Evolutionary conservation across 1,284 basidiomycete species (phyloP).

Genomic region (Ganoderma leucocontextum): DNA sequence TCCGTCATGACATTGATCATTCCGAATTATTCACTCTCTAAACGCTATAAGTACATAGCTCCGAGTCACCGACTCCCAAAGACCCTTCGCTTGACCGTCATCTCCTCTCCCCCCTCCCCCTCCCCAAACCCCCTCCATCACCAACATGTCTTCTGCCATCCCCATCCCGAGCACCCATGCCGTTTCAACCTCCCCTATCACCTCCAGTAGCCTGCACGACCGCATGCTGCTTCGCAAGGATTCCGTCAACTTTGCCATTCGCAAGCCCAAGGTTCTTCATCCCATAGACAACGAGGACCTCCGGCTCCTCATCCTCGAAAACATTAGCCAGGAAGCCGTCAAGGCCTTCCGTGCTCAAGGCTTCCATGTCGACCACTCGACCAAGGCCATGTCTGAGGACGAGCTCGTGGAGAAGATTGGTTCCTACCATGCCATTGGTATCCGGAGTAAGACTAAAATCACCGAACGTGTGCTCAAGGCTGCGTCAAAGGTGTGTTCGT

Average conservation of each 20-base stretch:
- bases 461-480: constrained; percentile 90
- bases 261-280: constrained; percentile 74
- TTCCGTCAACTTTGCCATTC: constrained; percentile 43
- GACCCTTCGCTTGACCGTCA: not conserved
- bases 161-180: constrained; percentile 49
- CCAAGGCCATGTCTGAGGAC: constrained; percentile 89
- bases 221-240: constrained; percentile 48
- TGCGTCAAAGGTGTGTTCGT: constrained; percentile 72
- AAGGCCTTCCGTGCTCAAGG: constrained; percentile 84
- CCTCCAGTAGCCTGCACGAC: constrained; percentile 54
- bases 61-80: constrained; percentile 12
- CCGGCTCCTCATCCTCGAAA: constrained; percentile 89
- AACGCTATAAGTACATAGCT: too few species aligned
- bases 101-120: not conserved
- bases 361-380: constrained; percentile 92
- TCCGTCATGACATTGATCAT: constrained; percentile 9
- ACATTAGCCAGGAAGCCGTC: constrained; percentile 94
- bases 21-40: too few species aligned
- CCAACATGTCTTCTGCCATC: constrained; percentile 46
- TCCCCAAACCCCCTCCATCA: constrained; percentile 7
- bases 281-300: constrained; percentile 82
- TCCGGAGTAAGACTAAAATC: constrained; percentile 97
- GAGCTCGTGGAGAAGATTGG: constrained; percentile 91
- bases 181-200: constrained; percentile 57
- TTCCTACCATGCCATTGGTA: constrained; percentile 94